A percentile compares a stretch with the other conserved stretches of the same genome.
phyloP scores from a whole-genome alignment of 768 basidiomycete species.

The Psilocybe cyanescens region DNA sequence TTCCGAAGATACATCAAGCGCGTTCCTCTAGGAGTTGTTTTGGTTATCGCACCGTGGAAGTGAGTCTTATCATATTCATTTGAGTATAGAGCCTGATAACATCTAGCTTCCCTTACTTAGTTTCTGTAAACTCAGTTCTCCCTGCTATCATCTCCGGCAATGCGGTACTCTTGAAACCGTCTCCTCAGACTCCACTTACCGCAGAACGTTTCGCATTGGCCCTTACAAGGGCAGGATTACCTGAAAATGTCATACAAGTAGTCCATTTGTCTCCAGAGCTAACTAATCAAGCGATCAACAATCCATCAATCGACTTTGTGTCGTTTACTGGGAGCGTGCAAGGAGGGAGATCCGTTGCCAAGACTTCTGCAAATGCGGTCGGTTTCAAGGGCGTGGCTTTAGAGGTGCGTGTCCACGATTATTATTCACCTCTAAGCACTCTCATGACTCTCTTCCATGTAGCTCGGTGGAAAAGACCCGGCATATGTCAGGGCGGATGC shows the following conservation, averaged over 20 bases:
- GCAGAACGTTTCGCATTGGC: constrained; percentile 81
- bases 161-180: constrained; percentile 90
- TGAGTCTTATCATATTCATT: constrained; percentile 37
- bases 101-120: constrained; percentile 84
- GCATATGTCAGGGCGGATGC: constrained; percentile 93
- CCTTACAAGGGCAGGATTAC: constrained; percentile 78
- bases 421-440: too few species aligned
- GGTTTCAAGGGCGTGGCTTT: constrained; percentile 89
- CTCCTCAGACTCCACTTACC: constrained; percentile 91
- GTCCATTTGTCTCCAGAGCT: constrained; percentile 72
- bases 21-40: constrained; percentile 83
- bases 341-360: constrained; percentile 76
- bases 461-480: constrained; percentile 98
- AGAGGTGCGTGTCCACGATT: constrained; percentile 53
- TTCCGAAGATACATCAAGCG: constrained; percentile 85
- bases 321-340: constrained; percentile 88
- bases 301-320: constrained; percentile 76
- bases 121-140: constrained; percentile 88
- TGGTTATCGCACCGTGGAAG: constrained; percentile 95
- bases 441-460: not conserved
- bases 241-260: constrained; percentile 72
- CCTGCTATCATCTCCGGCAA: constrained; percentile 94
- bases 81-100: not conserved
- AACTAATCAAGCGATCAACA: constrained; percentile 61
- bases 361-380: constrained; percentile 62